phyloP scores from a whole-genome alignment of 2,329 filamentous ascomycete genomes.

The Colletotrichum sp. region DNA sequence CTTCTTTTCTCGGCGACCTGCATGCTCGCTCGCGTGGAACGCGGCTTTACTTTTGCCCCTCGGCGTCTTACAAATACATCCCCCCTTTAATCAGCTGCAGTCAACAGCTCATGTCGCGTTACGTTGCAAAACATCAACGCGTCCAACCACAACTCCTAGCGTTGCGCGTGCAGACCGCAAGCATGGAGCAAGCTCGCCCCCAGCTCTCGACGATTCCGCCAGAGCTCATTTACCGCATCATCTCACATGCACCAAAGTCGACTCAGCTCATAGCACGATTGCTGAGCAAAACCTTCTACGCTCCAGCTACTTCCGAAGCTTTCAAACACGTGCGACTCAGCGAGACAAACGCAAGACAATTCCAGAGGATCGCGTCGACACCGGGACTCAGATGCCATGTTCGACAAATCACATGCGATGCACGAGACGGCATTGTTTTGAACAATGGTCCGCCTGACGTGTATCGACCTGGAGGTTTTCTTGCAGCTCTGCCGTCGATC shows the following conservation, averaged over 20 bases:
- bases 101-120: background rate
- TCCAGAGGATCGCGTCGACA: background rate
- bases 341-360: background rate
- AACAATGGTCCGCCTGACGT: background rate
- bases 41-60: background rate
- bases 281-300: background rate
- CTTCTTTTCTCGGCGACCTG: background rate
- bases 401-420: background rate
- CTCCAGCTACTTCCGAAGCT: background rate
- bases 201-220: background rate
- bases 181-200: background rate
- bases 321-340: background rate
- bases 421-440: background rate
- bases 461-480: background rate
- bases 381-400: background rate
- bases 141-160: background rate
- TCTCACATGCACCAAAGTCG: background rate
- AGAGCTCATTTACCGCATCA: background rate
- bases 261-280: background rate
- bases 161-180: fast-evolving
- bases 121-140: background rate
- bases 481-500: background rate
- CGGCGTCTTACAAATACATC: background rate
- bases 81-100: background rate
- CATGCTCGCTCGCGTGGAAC: background rate